A percentile compares a stretch with the other conserved stretches of the same genome.
phyloP scores from a whole-genome alignment of 2,329 filamentous ascomycete species.

The Talaromyces sp. region DNA sequence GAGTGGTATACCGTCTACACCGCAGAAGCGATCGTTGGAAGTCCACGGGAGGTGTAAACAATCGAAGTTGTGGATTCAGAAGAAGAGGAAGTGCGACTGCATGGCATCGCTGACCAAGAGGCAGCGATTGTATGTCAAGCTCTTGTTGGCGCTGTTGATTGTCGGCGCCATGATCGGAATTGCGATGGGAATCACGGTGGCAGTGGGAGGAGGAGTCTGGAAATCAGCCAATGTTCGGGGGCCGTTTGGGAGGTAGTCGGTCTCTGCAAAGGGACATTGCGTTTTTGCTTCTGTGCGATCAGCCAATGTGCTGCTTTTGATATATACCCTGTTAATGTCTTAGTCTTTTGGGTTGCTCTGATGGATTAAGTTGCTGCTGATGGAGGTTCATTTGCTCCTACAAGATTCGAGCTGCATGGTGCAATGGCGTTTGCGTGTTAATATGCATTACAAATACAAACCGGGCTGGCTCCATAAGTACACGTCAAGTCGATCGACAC shows the following conservation, averaged over 20 bases:
- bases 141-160: constrained; percentile 42
- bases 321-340: constrained; percentile 6
- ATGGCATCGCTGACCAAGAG: constrained; percentile 35
- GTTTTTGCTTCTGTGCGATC: background rate
- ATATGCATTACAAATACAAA: constrained; percentile 6
- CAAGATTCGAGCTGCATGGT: background rate
- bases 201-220: constrained; percentile 47
- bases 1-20: constrained; percentile 25
- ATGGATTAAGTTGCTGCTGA: background rate
- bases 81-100: constrained; percentile 37
- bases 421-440: constrained; percentile 4
- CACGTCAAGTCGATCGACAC: background rate
- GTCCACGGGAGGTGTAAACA: constrained; percentile 25
- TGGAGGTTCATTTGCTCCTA: background rate
- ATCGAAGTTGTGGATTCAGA: constrained; percentile 36
- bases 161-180: constrained; percentile 47
- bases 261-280: no score
- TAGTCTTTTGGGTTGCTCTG: background rate
- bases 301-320: background rate
- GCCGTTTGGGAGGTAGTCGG: constrained; percentile 25
- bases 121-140: constrained; percentile 42
- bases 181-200: constrained; percentile 46
- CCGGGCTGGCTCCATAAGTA: constrained; percentile 1
- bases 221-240: constrained; percentile 35
- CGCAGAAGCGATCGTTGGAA: constrained; percentile 22